Percentiles rank a stretch among this genome's conserved stretches.
phyloP scores from a whole-genome alignment of 176 grass and related monocot species.

The Luzula sylvatica region DNA sequence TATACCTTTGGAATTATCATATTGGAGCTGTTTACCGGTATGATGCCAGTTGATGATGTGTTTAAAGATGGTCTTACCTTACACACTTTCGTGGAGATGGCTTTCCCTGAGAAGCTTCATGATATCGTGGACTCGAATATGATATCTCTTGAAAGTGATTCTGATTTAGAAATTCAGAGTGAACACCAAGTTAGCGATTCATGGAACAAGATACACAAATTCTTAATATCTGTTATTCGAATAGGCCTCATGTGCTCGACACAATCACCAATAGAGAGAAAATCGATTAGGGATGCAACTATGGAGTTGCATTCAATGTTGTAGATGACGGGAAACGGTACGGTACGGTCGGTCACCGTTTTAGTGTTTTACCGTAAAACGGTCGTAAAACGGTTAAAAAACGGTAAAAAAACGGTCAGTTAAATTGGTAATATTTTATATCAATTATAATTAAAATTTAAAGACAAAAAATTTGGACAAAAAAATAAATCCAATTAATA shows the following conservation, averaged over 20 bases:
- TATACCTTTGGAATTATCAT: no score
- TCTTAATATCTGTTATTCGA: background rate
- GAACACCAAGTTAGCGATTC: background rate
- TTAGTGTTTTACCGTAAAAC: no score
- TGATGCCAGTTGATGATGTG: slow-evolving; percentile 19
- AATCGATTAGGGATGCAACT: background rate
- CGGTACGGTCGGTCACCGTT: no score
- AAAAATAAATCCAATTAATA: no score
- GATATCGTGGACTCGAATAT: slow-evolving; percentile 10
- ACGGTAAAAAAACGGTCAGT: no score
- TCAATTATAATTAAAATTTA: no score
- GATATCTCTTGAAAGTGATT: background rate
- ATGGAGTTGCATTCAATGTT: no score
- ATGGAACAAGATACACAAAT: background rate
- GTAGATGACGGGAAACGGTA: no score
- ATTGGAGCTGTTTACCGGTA: slow-evolving; percentile 32
- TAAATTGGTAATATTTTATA: no score
- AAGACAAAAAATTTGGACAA: no score
- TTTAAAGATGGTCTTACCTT: slow-evolving; percentile 23
- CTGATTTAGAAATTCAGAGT: background rate
- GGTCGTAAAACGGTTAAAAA: no score
- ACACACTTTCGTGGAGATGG: slow-evolving; percentile 2
- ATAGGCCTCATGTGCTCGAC: slow-evolving; percentile 19
- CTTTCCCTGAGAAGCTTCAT: background rate
- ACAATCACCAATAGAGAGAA: slow-evolving; percentile 15